Evolutionary conservation across 257 asterid genomes (phyloP).

Genomic region (Linaria vulgaris): DNA sequence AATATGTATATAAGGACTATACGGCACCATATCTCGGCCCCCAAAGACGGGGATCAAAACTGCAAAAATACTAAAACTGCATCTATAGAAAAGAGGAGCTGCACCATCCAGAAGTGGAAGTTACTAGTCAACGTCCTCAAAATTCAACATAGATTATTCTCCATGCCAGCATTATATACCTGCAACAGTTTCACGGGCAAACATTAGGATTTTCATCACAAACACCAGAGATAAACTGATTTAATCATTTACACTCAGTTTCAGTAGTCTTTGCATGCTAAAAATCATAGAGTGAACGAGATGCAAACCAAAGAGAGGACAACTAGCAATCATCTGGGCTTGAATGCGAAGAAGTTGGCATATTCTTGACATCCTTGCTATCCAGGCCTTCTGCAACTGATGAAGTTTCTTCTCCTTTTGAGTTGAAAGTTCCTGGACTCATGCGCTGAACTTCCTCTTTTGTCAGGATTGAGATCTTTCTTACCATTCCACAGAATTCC

Average conservation of each 20-base stretch:
- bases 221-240: background rate
- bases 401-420: conserved; percentile 71
- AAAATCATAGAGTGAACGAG: conserved; percentile 10
- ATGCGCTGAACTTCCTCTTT: conserved; percentile 84
- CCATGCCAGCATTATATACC: conserved; percentile 18
- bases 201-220: background rate
- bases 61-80: conserved; percentile 36
- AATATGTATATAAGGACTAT: conserved; percentile 30
- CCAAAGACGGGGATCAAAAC: conserved; percentile 51
- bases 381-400: conserved; percentile 65
- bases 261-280: background rate
- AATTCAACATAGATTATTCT: conserved; percentile 29
- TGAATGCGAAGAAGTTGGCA: conserved; percentile 46
- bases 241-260: background rate
- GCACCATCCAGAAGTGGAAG: conserved; percentile 31
- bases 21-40: conserved; percentile 33
- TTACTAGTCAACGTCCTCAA: conserved; percentile 37
- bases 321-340: conserved; percentile 50
- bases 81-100: conserved; percentile 31
- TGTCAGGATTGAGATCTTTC: conserved; percentile 74
- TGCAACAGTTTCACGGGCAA: conserved; percentile 15
- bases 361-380: conserved; percentile 58
- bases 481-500: conserved; percentile 89
- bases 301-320: conserved; percentile 25
- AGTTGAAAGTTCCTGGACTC: conserved; percentile 70